These are phyloP conservation scores for Tuber borchii DNA, from an alignment of 495 filamentous ascomycete genomes.

Conservation along the genomic window DNA sequence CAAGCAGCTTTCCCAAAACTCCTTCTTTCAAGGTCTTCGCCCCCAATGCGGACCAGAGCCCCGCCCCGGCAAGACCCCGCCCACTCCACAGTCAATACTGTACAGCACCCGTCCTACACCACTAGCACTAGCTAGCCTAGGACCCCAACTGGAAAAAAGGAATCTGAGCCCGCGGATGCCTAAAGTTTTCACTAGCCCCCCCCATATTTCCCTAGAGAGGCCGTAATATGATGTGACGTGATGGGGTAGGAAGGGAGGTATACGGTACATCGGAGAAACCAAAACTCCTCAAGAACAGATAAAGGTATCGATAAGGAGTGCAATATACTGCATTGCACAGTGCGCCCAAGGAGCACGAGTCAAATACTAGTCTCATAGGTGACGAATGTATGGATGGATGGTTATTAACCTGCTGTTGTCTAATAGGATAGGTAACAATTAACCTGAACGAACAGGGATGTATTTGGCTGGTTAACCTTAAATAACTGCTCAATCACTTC, in stretches of 20 bases:
- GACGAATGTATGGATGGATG: neutral
- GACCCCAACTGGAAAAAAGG: neutral
- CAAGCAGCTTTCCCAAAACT: neutral
- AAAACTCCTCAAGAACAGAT: neutral
- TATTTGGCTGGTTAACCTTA: too few species aligned
- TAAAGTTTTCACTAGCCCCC: too few species aligned
- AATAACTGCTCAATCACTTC: too few species aligned
- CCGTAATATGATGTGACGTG: neutral
- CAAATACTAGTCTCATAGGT: neutral
- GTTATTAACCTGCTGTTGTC: neutral
- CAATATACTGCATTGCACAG: neutral
- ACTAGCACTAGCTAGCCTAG: neutral
- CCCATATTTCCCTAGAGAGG: neutral
- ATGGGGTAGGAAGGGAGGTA: neutral
- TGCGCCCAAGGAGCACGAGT: neutral
- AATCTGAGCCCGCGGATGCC: too few species aligned
- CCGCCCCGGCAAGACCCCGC: neutral
- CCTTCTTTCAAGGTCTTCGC: neutral
- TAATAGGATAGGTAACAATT: too few species aligned
- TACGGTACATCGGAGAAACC: neutral
- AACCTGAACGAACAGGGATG: too few species aligned
- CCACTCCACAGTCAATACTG: neutral
- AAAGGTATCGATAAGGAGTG: neutral
- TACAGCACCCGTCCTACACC: neutral
- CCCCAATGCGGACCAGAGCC: neutral